These are phyloP conservation scores for Colletotrichum truncatum DNA, from an alignment of 2,329 filamentous ascomycete genomes.

Conservation along the genomic window DNA sequence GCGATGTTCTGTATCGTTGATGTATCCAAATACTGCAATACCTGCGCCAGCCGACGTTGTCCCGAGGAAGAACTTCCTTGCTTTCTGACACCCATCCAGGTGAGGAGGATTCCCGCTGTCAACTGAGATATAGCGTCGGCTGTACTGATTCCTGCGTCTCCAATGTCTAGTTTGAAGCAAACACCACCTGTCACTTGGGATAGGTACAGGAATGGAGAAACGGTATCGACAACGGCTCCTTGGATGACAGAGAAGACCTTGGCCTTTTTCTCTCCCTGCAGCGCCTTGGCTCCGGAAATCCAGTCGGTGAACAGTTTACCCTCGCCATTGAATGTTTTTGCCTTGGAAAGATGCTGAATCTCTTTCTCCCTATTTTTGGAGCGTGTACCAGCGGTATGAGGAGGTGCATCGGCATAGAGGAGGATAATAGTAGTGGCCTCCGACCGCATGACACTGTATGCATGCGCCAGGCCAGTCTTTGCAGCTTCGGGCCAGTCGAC, in stretches of 20 bases:
- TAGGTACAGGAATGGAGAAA: conserved; percentile 50
- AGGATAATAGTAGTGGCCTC: conserved; percentile 59
- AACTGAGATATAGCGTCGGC: conserved; percentile 46
- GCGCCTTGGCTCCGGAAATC: conserved; percentile 45
- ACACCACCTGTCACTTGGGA: conserved; percentile 51
- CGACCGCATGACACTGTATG: conserved; percentile 55
- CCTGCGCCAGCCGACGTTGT: neutral
- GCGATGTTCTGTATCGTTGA: neutral
- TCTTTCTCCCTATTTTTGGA: conserved; percentile 1
- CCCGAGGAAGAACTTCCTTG: conserved; percentile 17
- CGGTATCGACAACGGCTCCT: conserved; percentile 28
- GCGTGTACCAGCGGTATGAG: conserved; percentile 46
- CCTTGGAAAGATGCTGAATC: conserved; percentile 6
- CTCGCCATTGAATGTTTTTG: conserved; percentile 38
- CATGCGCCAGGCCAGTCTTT: conserved; percentile 57
- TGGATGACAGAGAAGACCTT: conserved; percentile 54
- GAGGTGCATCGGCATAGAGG: conserved; percentile 57
- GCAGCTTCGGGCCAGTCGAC: conserved; percentile 57
- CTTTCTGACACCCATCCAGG: conserved; percentile 52
- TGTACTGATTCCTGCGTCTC: conserved; percentile 28
- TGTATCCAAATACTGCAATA: neutral
- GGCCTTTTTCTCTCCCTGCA: conserved; percentile 49
- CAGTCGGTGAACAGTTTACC: conserved; percentile 54
- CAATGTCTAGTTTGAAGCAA: conserved; percentile 43
- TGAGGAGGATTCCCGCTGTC: conserved; percentile 50